A percentile compares a stretch with the other conserved stretches of the same genome.
phyloP scores from a whole-genome alignment of 768 basidiomycete species.

The Gloeopeniophorella convolvens region DNA sequence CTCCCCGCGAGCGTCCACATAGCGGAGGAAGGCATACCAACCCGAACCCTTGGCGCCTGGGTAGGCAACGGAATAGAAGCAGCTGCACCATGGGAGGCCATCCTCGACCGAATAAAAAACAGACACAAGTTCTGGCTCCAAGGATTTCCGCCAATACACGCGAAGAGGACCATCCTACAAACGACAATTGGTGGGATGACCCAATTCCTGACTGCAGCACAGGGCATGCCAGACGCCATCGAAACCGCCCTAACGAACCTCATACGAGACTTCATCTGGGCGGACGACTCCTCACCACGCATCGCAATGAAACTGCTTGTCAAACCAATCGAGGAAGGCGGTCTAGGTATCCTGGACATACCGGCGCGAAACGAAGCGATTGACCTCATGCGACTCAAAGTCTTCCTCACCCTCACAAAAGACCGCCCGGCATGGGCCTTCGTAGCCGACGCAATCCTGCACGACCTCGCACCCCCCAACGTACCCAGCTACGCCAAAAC shows the following conservation, averaged over 20 bases:
- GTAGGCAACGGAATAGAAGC: no score
- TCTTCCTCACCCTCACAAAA: not conserved
- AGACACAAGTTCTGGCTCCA: slow-evolving; percentile 13
- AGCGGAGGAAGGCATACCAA: not conserved
- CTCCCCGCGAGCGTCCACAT: not conserved
- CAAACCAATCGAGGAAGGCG: not conserved
- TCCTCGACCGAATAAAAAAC: slow-evolving; percentile 23
- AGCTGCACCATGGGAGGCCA: no score
- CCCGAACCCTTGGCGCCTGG: not conserved
- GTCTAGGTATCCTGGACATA: slow-evolving; percentile 13
- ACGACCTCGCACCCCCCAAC: not conserved
- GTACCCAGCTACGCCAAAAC: not conserved
- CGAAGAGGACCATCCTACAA: slow-evolving; percentile 18
- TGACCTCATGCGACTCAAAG: slow-evolving; percentile 11
- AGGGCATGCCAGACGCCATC: slow-evolving; percentile 26
- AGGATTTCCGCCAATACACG: slow-evolving; percentile 19
- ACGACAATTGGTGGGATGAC: slow-evolving; percentile 20
- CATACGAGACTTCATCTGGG: slow-evolving; percentile 22
- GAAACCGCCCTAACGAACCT: slow-evolving; percentile 16
- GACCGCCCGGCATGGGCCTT: slow-evolving; percentile 16
- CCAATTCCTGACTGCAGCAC: slow-evolving; percentile 28
- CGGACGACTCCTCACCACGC: not conserved
- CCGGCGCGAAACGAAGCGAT: slow-evolving; percentile 13
- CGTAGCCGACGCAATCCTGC: not conserved
- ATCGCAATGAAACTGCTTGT: not conserved